Conservation (phyloP, 2,329 filamentous ascomycete species). For the Lachnellula hyalina region DNA sequence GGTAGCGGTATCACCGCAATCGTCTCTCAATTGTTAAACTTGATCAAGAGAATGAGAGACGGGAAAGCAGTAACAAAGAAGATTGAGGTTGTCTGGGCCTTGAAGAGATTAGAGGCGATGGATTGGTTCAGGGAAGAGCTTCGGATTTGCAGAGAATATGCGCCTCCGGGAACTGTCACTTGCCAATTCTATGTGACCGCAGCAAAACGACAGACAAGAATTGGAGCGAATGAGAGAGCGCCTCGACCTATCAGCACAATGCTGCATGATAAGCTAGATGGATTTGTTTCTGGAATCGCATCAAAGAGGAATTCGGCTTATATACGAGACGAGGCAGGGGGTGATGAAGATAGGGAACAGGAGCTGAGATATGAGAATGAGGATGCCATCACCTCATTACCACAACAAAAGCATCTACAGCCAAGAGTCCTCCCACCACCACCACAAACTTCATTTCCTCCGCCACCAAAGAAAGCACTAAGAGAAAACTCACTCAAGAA, state of each 20-base stretch:
- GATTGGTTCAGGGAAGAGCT: slow-evolving; percentile 97
- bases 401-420: slow-evolving; percentile 60
- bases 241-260: slow-evolving; percentile 65
- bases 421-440: slow-evolving; percentile 38
- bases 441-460: slow-evolving; percentile 26
- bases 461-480: slow-evolving; percentile 25
- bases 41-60: slow-evolving; percentile 96
- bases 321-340: slow-evolving; percentile 75
- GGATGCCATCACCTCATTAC: slow-evolving; percentile 77
- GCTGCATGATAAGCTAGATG: slow-evolving; percentile 82
- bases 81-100: slow-evolving; percentile 88
- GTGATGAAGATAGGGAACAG: slow-evolving; percentile 71
- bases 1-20: slow-evolving; percentile 93
- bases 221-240: slow-evolving; percentile 37
- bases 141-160: slow-evolving; percentile 82
- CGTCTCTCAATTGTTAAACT: slow-evolving; percentile 81
- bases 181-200: slow-evolving; percentile 95
- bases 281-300: slow-evolving; percentile 80
- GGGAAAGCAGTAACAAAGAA: slow-evolving; percentile 89
- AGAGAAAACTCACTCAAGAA: slow-evolving; percentile 41
- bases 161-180: slow-evolving; percentile 80
- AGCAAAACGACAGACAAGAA: slow-evolving; percentile 44
- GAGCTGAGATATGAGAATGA: slow-evolving; percentile 78
- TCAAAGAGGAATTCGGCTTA: slow-evolving; percentile 80
- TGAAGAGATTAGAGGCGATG: slow-evolving; percentile 88